Evolutionary conservation across 805 yeast genomes (phyloP), one percentile per base, ranked within the genome.

Genomic region (Cyberlindnera bimundalis): DNA sequence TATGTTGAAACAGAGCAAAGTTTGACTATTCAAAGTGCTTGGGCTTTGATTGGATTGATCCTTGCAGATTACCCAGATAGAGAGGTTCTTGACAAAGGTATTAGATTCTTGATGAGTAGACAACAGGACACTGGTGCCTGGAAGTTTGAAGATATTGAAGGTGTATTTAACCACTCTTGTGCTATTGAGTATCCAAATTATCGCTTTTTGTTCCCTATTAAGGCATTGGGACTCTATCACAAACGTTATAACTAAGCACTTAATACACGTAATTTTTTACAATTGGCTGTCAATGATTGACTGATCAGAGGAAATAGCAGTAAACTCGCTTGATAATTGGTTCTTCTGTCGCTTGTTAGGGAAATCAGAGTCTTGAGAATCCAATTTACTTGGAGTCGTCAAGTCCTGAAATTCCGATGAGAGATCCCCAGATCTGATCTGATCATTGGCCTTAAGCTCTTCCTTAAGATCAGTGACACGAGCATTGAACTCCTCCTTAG

Each of bases 161-260:
- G 99, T 33, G 97, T 93, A 0, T 93, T 93, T 71, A 93, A 93
- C 61, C 97, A 93, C 58, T 79, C 88, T 2, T 70, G 95, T 67
- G 96, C 93, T 2, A 93, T 93, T 56, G 98, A 93, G 62, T 93
- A 93, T 60, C 98, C 98, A 29, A 86, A 88, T 55, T 93, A 93
- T 64, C 80, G 84, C 64, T 91, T 82, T 55, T 67, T 88, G 43
- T 93, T 93, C 62, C 83, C 97, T 1, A 84, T 91, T 52, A 93
- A 93, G 64, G 99, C 99, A 0, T 66, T 93, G 31, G 98, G 98
- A 1, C 68, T 91, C 53, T 89, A 74, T 19, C 34, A 39, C 20
- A 39, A 39, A 41, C 38, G 35, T n/a, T 41, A 41, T 21, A 21
- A 21, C 24, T 21, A 10, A 21, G 10, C 6, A 21, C 9, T 6